Conservation (phyloP, 306 rosid species). For the Albizia julibrissin region DNA sequence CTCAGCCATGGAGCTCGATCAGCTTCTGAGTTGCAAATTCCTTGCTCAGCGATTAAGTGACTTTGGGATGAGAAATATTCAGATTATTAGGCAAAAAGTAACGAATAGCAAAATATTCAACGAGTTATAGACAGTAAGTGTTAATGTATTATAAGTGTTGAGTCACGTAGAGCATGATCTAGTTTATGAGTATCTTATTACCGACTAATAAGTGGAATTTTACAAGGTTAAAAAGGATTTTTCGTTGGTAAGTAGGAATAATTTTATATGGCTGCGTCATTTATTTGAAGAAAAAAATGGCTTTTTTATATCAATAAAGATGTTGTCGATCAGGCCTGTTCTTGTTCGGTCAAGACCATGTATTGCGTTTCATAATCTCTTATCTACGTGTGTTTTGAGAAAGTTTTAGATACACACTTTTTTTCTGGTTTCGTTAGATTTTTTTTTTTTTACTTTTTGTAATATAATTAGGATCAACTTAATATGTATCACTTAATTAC, state of each 20-base stretch:
- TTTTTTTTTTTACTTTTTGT: neutral
- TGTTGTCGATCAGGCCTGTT: neutral
- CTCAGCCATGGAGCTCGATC: slow-evolving; percentile 43
- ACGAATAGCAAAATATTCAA: neutral
- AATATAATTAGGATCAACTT: neutral
- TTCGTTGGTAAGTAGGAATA: neutral
- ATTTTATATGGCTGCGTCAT: neutral
- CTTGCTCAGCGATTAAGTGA: neutral
- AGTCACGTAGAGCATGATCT: neutral
- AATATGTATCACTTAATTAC: neutral
- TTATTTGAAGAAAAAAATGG: neutral
- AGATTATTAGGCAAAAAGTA: neutral
- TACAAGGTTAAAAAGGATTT: neutral
- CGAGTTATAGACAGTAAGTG: neutral
- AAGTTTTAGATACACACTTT: neutral
- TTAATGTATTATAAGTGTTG: neutral
- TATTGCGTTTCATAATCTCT: too few species aligned
- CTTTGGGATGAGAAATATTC: neutral
- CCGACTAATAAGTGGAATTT: neutral
- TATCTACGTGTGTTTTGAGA: neutral
- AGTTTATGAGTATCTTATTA: neutral
- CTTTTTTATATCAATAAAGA: neutral
- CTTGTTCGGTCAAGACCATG: neutral
- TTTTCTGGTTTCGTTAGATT: neutral
- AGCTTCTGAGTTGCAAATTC: neutral